These are phyloP conservation scores for Biscogniauxia sp. DNA, from an alignment of 2,329 filamentous ascomycete species.

Conservation along the genomic window DNA sequence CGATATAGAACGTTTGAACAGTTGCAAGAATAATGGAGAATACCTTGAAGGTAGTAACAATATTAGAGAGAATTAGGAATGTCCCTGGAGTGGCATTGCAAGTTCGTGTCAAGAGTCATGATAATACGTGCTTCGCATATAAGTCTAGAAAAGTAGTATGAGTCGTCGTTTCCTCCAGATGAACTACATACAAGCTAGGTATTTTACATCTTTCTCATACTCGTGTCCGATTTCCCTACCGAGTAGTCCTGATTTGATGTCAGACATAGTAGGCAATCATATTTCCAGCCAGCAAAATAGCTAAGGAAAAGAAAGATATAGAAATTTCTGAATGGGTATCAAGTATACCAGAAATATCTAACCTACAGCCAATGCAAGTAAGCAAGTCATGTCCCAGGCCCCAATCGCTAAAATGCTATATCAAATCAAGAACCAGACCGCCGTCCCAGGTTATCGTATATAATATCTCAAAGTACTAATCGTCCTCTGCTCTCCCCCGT, in stretches of 20 bases:
- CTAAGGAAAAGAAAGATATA: slow-evolving; percentile 2
- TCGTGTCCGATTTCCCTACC: background rate
- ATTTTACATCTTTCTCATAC: too few relatives aligned
- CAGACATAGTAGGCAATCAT: background rate
- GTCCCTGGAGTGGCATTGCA: background rate
- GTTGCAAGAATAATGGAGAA: background rate
- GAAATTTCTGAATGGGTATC: background rate
- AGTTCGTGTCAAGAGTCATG: background rate
- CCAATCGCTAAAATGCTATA: background rate
- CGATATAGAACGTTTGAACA: background rate
- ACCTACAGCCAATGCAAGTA: background rate
- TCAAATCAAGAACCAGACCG: background rate
- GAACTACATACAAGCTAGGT: background rate
- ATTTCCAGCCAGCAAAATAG: background rate
- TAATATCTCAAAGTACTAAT: background rate
- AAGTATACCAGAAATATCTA: background rate
- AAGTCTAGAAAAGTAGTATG: background rate
- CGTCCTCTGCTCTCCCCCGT: background rate
- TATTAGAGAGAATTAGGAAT: background rate
- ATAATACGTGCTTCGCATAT: background rate
- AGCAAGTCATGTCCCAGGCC: background rate
- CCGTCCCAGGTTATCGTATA: background rate
- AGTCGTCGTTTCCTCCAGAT: background rate
- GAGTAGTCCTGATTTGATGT: background rate
- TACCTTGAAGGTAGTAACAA: background rate